Percentiles rank a stretch among this genome's conserved stretches.
phyloP scores from a whole-genome alignment of 768 basidiomycete genomes.

The Calocera viscosa region DNA sequence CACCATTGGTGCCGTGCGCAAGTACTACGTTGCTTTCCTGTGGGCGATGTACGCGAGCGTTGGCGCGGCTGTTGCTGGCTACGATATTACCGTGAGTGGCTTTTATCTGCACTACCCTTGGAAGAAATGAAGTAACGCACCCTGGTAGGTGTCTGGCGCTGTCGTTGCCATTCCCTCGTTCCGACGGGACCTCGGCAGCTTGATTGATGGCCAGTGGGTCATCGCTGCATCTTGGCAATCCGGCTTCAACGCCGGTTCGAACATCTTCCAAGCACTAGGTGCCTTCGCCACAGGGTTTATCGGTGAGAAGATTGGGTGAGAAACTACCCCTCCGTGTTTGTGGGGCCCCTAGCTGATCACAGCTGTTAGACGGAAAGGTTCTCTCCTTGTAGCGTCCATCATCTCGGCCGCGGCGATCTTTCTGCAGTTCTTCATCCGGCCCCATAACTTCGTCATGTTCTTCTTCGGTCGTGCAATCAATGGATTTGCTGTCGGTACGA shows the following conservation, averaged over 20 bases:
- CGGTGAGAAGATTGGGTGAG: constrained; percentile 1
- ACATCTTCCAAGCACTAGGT: neutral
- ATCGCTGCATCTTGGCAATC: constrained; percentile 1
- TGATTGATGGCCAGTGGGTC: constrained; percentile 1
- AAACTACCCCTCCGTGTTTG: neutral
- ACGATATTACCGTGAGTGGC: neutral
- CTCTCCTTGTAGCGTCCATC: neutral
- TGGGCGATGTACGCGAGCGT: constrained; percentile 6
- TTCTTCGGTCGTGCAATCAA: constrained; percentile 4
- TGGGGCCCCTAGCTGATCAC: neutral
- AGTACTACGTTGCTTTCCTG: neutral
- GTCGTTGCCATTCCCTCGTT: constrained; percentile 2
- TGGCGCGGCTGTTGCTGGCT: neutral
- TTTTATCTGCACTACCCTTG: neutral
- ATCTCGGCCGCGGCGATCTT: neutral
- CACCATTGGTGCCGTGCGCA: neutral
- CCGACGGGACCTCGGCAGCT: neutral
- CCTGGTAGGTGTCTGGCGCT: constrained; percentile 2
- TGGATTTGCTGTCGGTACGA: neutral
- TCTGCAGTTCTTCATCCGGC: neutral
- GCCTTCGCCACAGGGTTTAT: neutral
- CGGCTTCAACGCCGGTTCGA: constrained; percentile 4
- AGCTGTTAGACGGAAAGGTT: neutral
- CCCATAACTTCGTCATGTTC: constrained; percentile 4
- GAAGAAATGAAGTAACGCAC: too few species aligned